Evolutionary conservation across 306 rosid genomes (phyloP).

Genomic region (Senna tora): DNA sequence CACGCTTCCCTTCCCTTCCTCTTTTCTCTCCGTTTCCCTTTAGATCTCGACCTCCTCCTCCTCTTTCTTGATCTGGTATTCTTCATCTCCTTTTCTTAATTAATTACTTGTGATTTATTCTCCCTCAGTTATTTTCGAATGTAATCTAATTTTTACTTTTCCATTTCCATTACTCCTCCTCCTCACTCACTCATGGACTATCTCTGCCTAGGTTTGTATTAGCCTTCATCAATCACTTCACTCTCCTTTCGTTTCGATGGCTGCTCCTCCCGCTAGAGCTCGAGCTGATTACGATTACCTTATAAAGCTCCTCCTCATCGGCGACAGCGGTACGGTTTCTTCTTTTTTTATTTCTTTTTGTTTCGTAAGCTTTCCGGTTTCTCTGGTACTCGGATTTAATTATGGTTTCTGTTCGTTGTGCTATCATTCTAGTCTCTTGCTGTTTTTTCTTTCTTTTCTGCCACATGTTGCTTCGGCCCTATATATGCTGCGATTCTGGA

Average conservation of each 20-base stretch:
- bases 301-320: slow-evolving; percentile 83
- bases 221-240: neutral
- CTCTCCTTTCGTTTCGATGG: slow-evolving; percentile 39
- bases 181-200: too few species aligned
- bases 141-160: neutral
- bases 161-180: slow-evolving; percentile 21
- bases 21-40: slow-evolving; percentile 29
- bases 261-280: slow-evolving; percentile 81
- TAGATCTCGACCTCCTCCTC: slow-evolving; percentile 48
- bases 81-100: neutral
- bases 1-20: slow-evolving; percentile 13
- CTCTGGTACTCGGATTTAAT: neutral
- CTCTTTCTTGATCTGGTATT: slow-evolving; percentile 45
- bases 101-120: neutral
- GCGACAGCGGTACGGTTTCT: slow-evolving; percentile 73
- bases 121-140: neutral
- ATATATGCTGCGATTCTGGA: slow-evolving; percentile 3
- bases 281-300: slow-evolving; percentile 87
- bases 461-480: neutral
- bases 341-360: neutral
- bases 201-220: slow-evolving; percentile 43
- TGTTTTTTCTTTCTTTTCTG: neutral
- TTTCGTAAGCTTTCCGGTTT: neutral
- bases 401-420: neutral
- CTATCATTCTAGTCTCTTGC: neutral